Evolutionary conservation across 129 eudicot species (phyloP), one percentile per base, ranked within the genome.

Genomic region (Rutidosis leptorrhynchoides): DNA sequence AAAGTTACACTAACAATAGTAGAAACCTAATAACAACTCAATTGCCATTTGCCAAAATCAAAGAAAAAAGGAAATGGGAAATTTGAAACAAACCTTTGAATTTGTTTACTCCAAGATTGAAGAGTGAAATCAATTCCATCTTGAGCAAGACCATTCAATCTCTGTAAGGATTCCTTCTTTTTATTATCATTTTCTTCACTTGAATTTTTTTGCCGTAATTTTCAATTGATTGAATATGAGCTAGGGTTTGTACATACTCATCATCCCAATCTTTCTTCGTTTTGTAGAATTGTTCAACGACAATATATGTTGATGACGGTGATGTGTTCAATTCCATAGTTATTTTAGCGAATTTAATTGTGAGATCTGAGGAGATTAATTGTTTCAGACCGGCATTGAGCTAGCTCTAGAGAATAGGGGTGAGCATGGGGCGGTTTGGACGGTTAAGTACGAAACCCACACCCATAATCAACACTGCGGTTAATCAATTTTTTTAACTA

Each of bases 61-160:
- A 19, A 22, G 6, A 30, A 2, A 2, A 4, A 30, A 52, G 2
- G 15, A 69, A 24, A 19, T 7, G 14, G 7, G 27, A 14, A 53
- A 17, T 52, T 49, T 24, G 32, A 32, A 14, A 10, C 52, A 14
- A 25, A 87, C 97, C 95, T 92, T 57, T 84, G 89, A 64, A 82
- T 76, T 62, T 88, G 83, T 16, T 80, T 52, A 27, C 79, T 80
- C 98, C 98, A 92, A 15, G 84, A 85, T 10, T 82, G 67, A 16
- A 85, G 80, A 62, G 86, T 76, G 45, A 80, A 74, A 48, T 70
- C 68, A 37, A 92, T 67, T 30, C 90, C 96, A 67, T 92, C 98
- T 68, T 92, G 98, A 52, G 95, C 96, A 43, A 92, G 48, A 12
- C 95, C 95, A 59, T 92, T 88, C 63, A 92, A 81, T 82, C 98